Conservation (phyloP, 2,329 filamentous ascomycete genomes). For the Myriosclerotinia duriaeana region DNA sequence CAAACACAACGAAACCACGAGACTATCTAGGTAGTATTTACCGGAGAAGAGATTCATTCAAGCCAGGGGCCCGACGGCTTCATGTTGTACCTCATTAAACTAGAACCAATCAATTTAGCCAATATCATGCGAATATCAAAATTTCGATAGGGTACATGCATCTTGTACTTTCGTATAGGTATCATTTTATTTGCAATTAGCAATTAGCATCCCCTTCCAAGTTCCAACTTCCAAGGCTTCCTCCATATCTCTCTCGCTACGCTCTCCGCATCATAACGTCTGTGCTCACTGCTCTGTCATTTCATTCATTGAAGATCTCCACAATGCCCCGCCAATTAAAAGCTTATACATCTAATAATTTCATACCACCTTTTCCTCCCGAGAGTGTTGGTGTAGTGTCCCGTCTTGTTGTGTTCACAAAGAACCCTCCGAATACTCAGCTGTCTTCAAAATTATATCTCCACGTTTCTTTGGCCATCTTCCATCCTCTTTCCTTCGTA, state of each 20-base stretch:
- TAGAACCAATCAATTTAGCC: not conserved
- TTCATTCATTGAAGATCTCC: not conserved
- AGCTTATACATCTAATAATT: not conserved
- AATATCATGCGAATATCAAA: not conserved
- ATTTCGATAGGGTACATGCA: not conserved
- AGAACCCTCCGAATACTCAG: not conserved
- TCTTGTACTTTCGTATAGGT: conserved; percentile 6
- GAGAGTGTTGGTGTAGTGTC: not conserved
- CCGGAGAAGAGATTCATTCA: not conserved
- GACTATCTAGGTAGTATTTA: not conserved
- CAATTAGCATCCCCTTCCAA: not conserved
- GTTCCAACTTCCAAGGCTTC: too few species aligned
- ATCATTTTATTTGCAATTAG: not conserved
- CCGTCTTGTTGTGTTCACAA: not conserved
- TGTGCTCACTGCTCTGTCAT: not conserved
- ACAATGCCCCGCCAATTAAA: not conserved
- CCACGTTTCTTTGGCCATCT: not conserved
- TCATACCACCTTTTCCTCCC: not conserved
- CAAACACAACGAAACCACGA: not conserved
- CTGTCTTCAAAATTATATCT: not conserved
- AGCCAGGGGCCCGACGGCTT: not conserved
- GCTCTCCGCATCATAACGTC: not conserved
- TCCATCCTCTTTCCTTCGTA: not conserved
- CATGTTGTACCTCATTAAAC: not conserved
- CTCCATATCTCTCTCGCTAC: not conserved